These are phyloP conservation scores for Fistulifera pelliculosa DNA, from an alignment of 108 stramenopile genomes.

Conservation along the genomic window DNA sequence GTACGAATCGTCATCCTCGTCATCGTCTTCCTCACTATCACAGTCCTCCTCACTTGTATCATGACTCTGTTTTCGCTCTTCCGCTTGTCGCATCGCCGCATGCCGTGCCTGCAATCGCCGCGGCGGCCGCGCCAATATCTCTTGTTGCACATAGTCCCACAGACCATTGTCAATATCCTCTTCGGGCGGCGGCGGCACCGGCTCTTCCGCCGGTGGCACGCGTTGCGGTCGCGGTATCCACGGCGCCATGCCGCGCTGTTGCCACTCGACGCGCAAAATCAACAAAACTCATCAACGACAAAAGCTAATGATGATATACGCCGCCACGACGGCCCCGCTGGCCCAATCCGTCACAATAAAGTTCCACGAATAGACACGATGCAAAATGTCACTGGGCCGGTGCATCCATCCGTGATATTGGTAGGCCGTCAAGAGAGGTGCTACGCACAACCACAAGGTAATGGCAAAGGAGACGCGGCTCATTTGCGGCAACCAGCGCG, in stretches of 20 bases:
- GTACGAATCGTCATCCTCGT: slow-evolving; percentile 4
- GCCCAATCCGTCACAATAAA: slow-evolving; percentile 52
- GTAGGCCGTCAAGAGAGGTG: slow-evolving; percentile 76
- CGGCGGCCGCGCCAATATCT: slow-evolving; percentile 1
- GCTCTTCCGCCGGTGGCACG: not conserved
- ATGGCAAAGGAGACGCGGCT: slow-evolving; percentile 49
- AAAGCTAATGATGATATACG: slow-evolving; percentile 79
- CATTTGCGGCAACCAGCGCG: slow-evolving; percentile 70
- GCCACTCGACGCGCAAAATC: slow-evolving; percentile 84
- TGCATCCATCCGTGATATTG: slow-evolving; percentile 88
- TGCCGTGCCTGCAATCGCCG: not conserved
- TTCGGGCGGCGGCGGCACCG: not conserved
- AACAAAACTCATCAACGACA: slow-evolving; percentile 88
- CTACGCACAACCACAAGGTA: slow-evolving; percentile 70
- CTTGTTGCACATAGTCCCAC: not conserved
- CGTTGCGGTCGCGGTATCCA: not conserved
- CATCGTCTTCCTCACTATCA: slow-evolving; percentile 4
- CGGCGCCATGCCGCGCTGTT: slow-evolving; percentile 18
- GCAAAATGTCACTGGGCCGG: slow-evolving; percentile 43
- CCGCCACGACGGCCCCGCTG: slow-evolving; percentile 70
- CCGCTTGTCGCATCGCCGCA: not conserved
- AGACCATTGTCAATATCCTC: slow-evolving; percentile 4
- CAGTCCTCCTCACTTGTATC: slow-evolving; percentile 34
- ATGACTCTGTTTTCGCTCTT: slow-evolving; percentile 3
- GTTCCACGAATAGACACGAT: slow-evolving; percentile 34